Conservation (phyloP, 176 grass and related monocot species). For the Miscanthus lutarioriparius region DNA sequence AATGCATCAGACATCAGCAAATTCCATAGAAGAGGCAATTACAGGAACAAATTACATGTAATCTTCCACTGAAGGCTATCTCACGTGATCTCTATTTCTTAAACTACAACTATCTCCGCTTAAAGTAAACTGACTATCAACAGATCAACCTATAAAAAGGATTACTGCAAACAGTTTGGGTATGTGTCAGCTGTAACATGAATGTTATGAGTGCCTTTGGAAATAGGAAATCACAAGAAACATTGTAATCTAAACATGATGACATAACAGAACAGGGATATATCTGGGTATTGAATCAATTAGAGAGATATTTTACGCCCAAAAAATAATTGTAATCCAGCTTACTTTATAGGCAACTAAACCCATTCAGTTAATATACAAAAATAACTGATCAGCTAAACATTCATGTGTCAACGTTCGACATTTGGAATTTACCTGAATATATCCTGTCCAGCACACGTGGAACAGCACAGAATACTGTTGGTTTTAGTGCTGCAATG, state of each 20-base stretch:
- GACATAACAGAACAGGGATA: neutral
- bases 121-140: neutral
- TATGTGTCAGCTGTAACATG: neutral
- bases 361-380: neutral
- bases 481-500: conserved; percentile 74
- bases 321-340: neutral
- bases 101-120: neutral
- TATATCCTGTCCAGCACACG: conserved; percentile 94
- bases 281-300: neutral
- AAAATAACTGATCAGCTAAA: neutral
- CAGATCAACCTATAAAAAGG: neutral
- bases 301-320: neutral
- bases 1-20: conserved; percentile 10
- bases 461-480: conserved; percentile 90
- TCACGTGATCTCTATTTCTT: neutral
- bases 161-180: neutral
- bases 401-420: neutral
- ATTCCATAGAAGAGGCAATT: neutral
- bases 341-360: conserved; percentile 5
- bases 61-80: neutral
- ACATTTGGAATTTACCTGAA: conserved; percentile 58
- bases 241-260: conserved; percentile 6
- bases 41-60: conserved; percentile 1
- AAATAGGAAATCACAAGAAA: neutral
- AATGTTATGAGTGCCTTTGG: neutral